Conservation (phyloP, 768 basidiomycete genomes). For the Lactifluus subvellereus region DNA sequence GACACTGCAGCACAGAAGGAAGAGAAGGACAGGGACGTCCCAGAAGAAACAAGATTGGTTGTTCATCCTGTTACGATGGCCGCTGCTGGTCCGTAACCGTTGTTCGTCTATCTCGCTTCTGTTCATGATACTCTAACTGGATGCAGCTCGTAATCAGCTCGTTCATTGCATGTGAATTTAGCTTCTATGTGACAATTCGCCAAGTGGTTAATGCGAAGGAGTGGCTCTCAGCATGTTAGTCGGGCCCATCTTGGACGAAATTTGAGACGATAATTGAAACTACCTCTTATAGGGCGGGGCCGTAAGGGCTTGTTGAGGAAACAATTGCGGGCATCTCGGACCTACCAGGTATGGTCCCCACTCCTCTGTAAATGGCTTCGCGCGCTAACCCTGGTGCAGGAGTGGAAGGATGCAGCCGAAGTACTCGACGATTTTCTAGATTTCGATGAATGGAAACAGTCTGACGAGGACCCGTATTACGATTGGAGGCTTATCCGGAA, state of each 20-base stretch:
- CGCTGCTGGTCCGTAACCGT: conserved; percentile 56
- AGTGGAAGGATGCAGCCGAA: conserved; percentile 84
- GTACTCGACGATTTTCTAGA: conserved; percentile 75
- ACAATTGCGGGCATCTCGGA: conserved; percentile 64
- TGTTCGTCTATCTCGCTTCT: not conserved
- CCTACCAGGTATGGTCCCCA: conserved; percentile 53
- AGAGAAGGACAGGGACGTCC: conserved; percentile 30
- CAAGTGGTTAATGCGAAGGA: conserved; percentile 95
- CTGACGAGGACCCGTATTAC: conserved; percentile 85
- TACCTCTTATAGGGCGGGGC: conserved; percentile 62
- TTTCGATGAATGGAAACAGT: conserved; percentile 86
- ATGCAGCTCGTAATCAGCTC: conserved; percentile 73
- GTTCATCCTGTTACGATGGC: conserved; percentile 80
- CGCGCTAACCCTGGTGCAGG: conserved; percentile 35
- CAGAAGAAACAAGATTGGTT: conserved; percentile 61
- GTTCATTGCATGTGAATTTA: conserved; percentile 80
- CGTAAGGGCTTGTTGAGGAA: conserved; percentile 72
- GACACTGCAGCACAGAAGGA: conserved; percentile 29
- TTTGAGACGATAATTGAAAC: conserved; percentile 1
- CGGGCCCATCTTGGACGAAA: not conserved
- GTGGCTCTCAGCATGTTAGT: conserved; percentile 81
- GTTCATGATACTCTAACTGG: not conserved
- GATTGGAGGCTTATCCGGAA: conserved; percentile 85
- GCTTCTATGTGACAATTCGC: conserved; percentile 78
- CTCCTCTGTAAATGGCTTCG: not conserved